Evolutionary conservation across 202 grass and related monocot species (phyloP).

Genomic region (Hordeum pubiflorum): DNA sequence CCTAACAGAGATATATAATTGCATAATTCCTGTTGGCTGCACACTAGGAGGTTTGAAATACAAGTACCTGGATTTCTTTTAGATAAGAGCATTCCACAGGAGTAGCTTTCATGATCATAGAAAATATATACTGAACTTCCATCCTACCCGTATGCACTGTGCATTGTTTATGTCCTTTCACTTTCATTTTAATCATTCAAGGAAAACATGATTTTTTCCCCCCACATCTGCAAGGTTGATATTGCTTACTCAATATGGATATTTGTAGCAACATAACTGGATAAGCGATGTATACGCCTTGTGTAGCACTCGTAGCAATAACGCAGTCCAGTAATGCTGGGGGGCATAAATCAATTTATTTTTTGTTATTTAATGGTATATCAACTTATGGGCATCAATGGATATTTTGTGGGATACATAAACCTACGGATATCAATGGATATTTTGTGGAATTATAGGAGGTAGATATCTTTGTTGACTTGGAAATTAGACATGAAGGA

Average conservation of each 20-base stretch:
- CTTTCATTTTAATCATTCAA: conserved; percentile 11
- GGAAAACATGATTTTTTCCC: neutral
- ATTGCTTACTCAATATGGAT: neutral
- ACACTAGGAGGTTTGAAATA: conserved; percentile 14
- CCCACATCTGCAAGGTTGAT: neutral
- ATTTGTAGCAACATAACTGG: neutral
- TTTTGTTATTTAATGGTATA: conserved; percentile 8
- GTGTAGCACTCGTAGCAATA: conserved; percentile 8
- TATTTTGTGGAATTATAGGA: neutral
- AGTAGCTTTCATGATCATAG: conserved; percentile 29
- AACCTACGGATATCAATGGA: neutral
- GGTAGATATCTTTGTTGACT: neutral
- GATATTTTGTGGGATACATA: neutral
- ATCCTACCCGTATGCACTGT: neutral
- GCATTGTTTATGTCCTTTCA: neutral
- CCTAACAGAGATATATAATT: conserved; percentile 49
- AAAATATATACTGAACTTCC: conserved; percentile 16
- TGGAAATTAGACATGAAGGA: neutral
- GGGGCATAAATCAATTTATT: neutral
- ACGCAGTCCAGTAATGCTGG: neutral
- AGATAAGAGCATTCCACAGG: conserved; percentile 28
- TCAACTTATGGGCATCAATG: neutral
- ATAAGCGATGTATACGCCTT: conserved; percentile 1
- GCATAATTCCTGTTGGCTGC: conserved; percentile 9
- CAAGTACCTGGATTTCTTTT: conserved; percentile 28